Evolutionary conservation across 164 flowering plant species (phyloP).

Genomic region (grape (Vitis vinifera)): DNA sequence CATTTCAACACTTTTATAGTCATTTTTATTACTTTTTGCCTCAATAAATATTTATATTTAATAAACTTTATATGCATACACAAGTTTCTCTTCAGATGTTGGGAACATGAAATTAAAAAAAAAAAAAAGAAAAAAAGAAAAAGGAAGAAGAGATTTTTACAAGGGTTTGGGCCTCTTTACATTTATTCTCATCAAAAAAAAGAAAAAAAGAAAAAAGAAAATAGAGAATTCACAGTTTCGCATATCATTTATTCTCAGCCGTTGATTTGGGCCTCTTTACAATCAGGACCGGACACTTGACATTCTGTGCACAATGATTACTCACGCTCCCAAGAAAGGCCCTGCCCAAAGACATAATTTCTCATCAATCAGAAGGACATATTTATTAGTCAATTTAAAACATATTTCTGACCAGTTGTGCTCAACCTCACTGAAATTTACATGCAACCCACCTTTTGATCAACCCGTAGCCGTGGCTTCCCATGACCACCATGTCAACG

Average conservation of each 20-base stretch:
- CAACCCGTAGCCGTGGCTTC: slow-evolving; percentile 64
- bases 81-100: too few species aligned
- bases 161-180: background rate
- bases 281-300: slow-evolving; percentile 61
- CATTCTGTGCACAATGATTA: slow-evolving; percentile 58
- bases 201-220: too few species aligned
- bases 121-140: background rate
- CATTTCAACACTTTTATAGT: too few species aligned
- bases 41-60: too few species aligned
- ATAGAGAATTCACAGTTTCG: background rate
- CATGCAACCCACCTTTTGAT: slow-evolving; percentile 50
- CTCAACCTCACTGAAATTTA: background rate
- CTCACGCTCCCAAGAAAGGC: slow-evolving; percentile 68
- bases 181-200: too few species aligned
- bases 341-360: slow-evolving; percentile 22
- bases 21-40: too few species aligned
- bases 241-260: background rate
- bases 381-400: background rate
- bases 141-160: background rate
- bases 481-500: slow-evolving; percentile 54
- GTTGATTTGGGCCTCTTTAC: slow-evolving; percentile 54
- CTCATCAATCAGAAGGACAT: background rate
- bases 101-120: too few species aligned
- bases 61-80: too few species aligned
- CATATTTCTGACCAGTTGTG: background rate